Percentiles rank a stretch among this genome's conserved stretches.
These are phyloP conservation scores for Phialocephala sp. DNA, from an alignment of 2,329 filamentous ascomycete species.

Conservation along the genomic window DNA sequence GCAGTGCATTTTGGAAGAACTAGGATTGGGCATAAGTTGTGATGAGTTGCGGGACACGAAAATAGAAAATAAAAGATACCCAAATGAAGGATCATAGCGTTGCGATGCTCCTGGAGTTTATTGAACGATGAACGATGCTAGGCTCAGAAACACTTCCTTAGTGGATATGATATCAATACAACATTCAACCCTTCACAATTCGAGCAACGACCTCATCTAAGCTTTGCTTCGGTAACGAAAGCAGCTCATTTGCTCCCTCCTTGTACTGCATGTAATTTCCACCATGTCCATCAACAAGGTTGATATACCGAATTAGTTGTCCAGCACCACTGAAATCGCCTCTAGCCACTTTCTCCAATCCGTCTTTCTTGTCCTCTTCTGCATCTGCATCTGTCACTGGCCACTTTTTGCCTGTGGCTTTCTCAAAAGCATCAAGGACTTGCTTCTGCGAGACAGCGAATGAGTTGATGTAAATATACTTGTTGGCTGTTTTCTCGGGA, in stretches of 20 bases:
- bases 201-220: background rate
- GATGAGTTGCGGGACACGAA: slow-evolving; percentile 3
- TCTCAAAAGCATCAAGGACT: slow-evolving; percentile 40
- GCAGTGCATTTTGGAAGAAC: slow-evolving; percentile 13
- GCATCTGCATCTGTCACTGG: slow-evolving; percentile 12
- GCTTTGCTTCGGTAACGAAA: background rate
- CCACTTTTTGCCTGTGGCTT: slow-evolving; percentile 42
- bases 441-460: slow-evolving; percentile 44
- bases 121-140: too few species aligned
- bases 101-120: background rate
- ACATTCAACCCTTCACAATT: background rate
- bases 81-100: background rate
- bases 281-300: background rate
- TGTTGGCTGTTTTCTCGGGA: slow-evolving; percentile 43
- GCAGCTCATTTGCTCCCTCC: background rate
- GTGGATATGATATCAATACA: background rate
- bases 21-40: slow-evolving; percentile 1
- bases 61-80: slow-evolving; percentile 10
- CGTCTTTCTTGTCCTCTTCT: background rate
- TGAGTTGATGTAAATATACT: slow-evolving; percentile 42
- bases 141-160: background rate
- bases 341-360: background rate
- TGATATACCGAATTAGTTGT: background rate
- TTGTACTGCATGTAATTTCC: background rate
- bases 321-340: background rate